Evolutionary conservation across 345 rosid species (phyloP).

Genomic region (Raphanus raphanistrum): DNA sequence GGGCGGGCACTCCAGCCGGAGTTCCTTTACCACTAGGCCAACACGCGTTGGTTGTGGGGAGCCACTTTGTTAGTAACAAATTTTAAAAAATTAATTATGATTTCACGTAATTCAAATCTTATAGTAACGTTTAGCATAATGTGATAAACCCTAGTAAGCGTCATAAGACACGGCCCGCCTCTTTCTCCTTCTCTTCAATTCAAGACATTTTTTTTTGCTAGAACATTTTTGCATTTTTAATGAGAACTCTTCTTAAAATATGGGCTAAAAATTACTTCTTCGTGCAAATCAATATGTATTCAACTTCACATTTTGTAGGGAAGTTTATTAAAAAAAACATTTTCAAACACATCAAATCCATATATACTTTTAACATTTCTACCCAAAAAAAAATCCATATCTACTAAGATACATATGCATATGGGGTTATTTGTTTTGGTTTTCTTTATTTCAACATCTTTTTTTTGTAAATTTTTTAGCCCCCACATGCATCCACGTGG

Average conservation of each 20-base stretch:
- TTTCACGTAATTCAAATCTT: not conserved
- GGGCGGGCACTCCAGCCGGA: no score
- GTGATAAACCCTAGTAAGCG: constrained; percentile 32
- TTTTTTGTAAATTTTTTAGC: not conserved
- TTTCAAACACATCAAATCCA: not conserved
- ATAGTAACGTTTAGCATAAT: not conserved
- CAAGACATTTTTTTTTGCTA: not conserved
- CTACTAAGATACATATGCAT: not conserved
- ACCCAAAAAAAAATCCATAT: not conserved
- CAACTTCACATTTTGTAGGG: not conserved
- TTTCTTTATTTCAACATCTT: not conserved
- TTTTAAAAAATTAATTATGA: not conserved
- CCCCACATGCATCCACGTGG: constrained; percentile 43
- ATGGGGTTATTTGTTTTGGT: not conserved
- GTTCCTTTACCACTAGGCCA: no score
- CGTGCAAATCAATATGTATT: not conserved
- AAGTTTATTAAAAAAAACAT: not conserved
- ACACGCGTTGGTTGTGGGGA: no score
- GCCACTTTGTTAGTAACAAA: constrained; percentile 30
- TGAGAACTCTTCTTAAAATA: not conserved
- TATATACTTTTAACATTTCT: not conserved
- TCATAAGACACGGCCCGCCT: constrained; percentile 40
- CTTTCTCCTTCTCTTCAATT: not conserved
- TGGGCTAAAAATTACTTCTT: not conserved
- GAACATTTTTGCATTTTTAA: not conserved